A percentile compares a stretch with the other conserved stretches of the same genome.
phyloP scores from a whole-genome alignment of 148 eudicot species.

The Silene latifolia region DNA sequence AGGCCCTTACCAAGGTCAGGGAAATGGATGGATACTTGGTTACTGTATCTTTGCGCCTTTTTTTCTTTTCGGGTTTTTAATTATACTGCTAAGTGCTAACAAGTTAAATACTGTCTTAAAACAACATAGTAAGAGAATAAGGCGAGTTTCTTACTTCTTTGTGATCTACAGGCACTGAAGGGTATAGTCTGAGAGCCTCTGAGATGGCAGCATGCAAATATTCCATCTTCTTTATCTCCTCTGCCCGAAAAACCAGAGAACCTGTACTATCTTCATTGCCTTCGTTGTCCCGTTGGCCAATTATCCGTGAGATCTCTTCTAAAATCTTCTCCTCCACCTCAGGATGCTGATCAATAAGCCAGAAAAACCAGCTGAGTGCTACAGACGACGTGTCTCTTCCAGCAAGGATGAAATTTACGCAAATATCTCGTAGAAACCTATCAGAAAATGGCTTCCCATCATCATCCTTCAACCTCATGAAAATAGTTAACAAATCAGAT shows the following conservation, averaged over 20 bases:
- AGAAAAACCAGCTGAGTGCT: slow-evolving; percentile 87
- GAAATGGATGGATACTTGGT: too few species aligned
- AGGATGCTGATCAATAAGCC: slow-evolving; percentile 60
- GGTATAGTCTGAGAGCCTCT: slow-evolving; percentile 87
- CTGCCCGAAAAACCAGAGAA: slow-evolving; percentile 48
- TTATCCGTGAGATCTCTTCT: slow-evolving; percentile 45
- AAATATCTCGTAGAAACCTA: slow-evolving; percentile 66
- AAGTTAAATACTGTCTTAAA: too few species aligned
- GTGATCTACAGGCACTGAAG: slow-evolving; percentile 96
- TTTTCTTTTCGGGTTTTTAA: not conserved
- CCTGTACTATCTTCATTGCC: slow-evolving; percentile 9
- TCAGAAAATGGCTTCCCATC: slow-evolving; percentile 53
- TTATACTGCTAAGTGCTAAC: too few species aligned
- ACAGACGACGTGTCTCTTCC: slow-evolving; percentile 91
- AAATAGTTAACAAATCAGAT: slow-evolving; percentile 64
- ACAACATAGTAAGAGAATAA: not conserved
- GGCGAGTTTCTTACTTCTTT: slow-evolving; percentile 60
- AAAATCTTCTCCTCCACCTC: slow-evolving; percentile 59
- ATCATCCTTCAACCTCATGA: slow-evolving; percentile 67
- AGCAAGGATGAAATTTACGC: slow-evolving; percentile 80
- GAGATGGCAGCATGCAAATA: slow-evolving; percentile 89
- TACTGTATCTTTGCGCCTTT: not conserved
- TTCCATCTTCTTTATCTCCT: slow-evolving; percentile 89
- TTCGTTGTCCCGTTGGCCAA: slow-evolving; percentile 33
- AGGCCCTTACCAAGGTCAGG: too few species aligned